A percentile compares a stretch with the other conserved stretches of the same genome.
phyloP scores from a whole-genome alignment of 148 eudicot genomes.

The Oxyria digyna region DNA sequence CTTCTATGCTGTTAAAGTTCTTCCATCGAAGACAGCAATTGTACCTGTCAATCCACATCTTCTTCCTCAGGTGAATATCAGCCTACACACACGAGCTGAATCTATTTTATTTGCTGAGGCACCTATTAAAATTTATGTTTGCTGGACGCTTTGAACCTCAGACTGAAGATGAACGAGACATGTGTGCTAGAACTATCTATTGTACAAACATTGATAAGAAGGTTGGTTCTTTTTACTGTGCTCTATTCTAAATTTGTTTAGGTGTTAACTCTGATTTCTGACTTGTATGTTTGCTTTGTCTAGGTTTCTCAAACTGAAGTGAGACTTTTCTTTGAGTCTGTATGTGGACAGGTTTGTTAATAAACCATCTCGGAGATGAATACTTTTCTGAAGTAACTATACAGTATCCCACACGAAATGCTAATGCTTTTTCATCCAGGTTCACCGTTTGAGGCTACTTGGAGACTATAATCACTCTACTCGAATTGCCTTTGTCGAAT shows the following conservation, averaged over 20 bases:
- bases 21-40: conserved; percentile 96
- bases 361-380: background rate
- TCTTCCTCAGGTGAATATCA: conserved; percentile 56
- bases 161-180: conserved; percentile 97
- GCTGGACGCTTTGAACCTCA: conserved; percentile 15
- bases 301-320: conserved; percentile 91
- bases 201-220: conserved; percentile 92
- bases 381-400: background rate
- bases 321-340: conserved; percentile 65
- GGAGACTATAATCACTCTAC: conserved; percentile 12
- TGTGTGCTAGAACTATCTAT: conserved; percentile 95
- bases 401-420: background rate
- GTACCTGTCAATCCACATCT: conserved; percentile 96
- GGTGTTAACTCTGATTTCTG: background rate
- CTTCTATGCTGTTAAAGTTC: conserved; percentile 78
- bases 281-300: background rate
- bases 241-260: background rate
- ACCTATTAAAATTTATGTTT: background rate
- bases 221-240: conserved; percentile 25
- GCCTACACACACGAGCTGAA: background rate
- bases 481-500: conserved; percentile 11
- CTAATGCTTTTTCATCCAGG: conserved; percentile 9
- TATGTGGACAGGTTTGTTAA: conserved; percentile 69
- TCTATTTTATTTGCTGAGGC: background rate
- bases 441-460: conserved; percentile 9